Evolutionary conservation across 805 yeast genomes (phyloP).

Genomic region (Metschnikowia bowlesiae): DNA sequence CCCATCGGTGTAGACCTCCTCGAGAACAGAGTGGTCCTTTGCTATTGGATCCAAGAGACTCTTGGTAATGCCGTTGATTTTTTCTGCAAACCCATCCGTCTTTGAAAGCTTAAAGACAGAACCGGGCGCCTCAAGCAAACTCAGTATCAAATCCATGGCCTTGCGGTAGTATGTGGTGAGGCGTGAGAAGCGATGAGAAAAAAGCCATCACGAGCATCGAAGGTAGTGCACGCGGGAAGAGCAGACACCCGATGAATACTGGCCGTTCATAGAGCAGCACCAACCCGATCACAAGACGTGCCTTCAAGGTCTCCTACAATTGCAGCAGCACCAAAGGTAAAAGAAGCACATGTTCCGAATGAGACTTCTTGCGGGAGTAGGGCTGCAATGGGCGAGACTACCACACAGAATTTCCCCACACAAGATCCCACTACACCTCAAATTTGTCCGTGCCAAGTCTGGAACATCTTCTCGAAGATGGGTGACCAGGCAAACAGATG

Average conservation of each 20-base stretch:
- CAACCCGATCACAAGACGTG: no score
- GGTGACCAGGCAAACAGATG: slow-evolving; percentile 67
- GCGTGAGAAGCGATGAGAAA: slow-evolving; percentile 4
- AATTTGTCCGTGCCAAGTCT: slow-evolving; percentile 8
- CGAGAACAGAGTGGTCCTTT: slow-evolving; percentile 56
- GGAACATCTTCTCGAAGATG: slow-evolving; percentile 42
- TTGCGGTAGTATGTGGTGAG: not conserved
- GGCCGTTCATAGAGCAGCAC: no score
- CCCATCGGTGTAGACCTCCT: slow-evolving; percentile 80
- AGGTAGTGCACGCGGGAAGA: slow-evolving; percentile 2
- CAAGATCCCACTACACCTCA: not conserved
- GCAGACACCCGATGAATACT: not conserved
- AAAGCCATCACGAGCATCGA: slow-evolving; percentile 17
- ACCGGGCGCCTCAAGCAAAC: slow-evolving; percentile 12
- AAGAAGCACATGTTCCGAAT: not conserved
- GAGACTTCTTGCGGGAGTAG: not conserved
- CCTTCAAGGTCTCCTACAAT: no score
- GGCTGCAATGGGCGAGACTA: not conserved
- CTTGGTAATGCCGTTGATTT: slow-evolving; percentile 40
- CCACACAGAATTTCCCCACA: not conserved
- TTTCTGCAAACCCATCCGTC: slow-evolving; percentile 6
- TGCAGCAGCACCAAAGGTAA: not conserved
- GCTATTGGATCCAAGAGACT: slow-evolving; percentile 56
- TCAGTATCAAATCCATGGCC: slow-evolving; percentile 13
- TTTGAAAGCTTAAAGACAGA: slow-evolving; percentile 11